phyloP scores from a whole-genome alignment of 371 early-diverging fungal species.

The Circinella minor region DNA sequence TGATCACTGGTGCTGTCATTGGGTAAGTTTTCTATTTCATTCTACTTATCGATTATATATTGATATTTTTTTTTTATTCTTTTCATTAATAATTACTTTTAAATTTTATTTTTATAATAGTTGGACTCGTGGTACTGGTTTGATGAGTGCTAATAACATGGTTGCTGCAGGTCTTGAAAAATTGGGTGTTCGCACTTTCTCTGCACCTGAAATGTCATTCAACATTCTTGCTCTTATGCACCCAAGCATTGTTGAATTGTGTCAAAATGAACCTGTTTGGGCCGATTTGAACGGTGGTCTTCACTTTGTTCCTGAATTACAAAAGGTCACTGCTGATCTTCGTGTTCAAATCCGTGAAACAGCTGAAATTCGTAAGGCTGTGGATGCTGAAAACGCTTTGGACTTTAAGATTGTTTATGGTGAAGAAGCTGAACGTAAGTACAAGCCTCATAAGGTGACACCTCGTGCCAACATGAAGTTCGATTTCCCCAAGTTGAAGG shows the following conservation, averaged over 20 bases:
- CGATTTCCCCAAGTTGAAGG: slow-evolving; percentile 81
- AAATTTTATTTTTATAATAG: slow-evolving; percentile 13
- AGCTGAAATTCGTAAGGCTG: slow-evolving; percentile 87
- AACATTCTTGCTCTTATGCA: slow-evolving; percentile 92
- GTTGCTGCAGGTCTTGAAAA: slow-evolving; percentile 92
- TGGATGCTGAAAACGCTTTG: slow-evolving; percentile 75
- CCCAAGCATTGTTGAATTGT: slow-evolving; percentile 78
- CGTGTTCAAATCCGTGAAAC: slow-evolving; percentile 82
- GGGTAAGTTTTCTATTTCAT: slow-evolving; percentile 52
- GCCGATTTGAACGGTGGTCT: slow-evolving; percentile 95
- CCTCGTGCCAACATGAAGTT: slow-evolving; percentile 96
- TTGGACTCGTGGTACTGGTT: slow-evolving; percentile 97
- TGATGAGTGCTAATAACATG: slow-evolving; percentile 93
- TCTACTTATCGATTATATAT: no score
- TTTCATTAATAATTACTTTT: not conserved
- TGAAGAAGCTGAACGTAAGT: slow-evolving; percentile 73
- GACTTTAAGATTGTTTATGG: slow-evolving; percentile 84
- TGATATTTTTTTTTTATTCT: not conserved
- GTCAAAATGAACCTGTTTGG: slow-evolving; percentile 87
- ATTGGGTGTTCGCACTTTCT: slow-evolving; percentile 93
- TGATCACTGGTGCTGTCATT: slow-evolving; percentile 92
- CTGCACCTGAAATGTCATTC: slow-evolving; percentile 94
- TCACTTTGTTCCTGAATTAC: slow-evolving; percentile 81
- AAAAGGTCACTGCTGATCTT: slow-evolving; percentile 75
- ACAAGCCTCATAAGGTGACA: slow-evolving; percentile 77